These are phyloP conservation scores for Umbilicus rupestris DNA, from an alignment of 164 flowering plant species.

Conservation along the genomic window DNA sequence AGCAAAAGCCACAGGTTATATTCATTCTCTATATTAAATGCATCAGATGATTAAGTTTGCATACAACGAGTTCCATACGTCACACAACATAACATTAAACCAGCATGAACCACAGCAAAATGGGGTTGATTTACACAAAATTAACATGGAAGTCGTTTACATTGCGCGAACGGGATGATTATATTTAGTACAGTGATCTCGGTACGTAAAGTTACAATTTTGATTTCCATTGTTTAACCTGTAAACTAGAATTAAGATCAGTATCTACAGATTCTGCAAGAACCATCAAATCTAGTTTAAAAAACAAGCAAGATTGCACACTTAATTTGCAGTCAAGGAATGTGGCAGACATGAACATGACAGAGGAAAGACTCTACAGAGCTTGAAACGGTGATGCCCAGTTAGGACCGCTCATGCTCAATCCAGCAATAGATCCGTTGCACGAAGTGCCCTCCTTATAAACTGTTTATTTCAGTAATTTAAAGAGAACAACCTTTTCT, in stretches of 20 bases:
- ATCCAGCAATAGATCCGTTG: background rate
- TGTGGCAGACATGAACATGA: background rate
- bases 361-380: background rate
- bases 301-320: background rate
- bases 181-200: background rate
- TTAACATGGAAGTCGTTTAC: background rate
- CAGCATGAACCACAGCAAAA: background rate
- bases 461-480: background rate
- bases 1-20: background rate
- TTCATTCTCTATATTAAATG: background rate
- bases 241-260: background rate
- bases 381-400: background rate
- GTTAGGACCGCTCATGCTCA: background rate
- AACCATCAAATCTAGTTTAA: background rate
- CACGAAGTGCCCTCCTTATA: background rate
- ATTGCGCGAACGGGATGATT: background rate
- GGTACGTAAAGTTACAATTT: background rate
- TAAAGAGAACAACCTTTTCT: background rate
- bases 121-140: background rate
- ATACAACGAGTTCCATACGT: background rate
- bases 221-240: background rate
- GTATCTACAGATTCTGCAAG: background rate
- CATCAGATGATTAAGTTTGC: background rate
- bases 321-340: background rate
- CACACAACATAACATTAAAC: background rate